Evolutionary conservation across 2,329 filamentous ascomycete genomes (phyloP).

Genomic region (Fusarium papillatum): DNA sequence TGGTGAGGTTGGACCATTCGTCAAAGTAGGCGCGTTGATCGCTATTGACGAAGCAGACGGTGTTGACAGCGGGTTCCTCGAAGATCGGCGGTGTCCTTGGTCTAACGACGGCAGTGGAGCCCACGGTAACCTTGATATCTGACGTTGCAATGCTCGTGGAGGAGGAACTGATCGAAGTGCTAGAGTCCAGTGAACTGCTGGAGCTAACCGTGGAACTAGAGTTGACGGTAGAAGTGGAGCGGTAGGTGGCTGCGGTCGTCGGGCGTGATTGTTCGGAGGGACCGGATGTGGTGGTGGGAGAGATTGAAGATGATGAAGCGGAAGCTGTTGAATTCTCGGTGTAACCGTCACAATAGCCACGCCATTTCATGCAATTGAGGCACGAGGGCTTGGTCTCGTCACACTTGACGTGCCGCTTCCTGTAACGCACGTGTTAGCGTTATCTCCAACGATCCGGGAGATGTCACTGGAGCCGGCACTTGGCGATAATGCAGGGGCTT

Average conservation of each 20-base stretch:
- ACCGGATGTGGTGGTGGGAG: background rate
- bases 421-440: slow-evolving; percentile 32
- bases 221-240: slow-evolving; percentile 10
- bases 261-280: slow-evolving; percentile 21
- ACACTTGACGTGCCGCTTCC: slow-evolving; percentile 58
- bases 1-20: slow-evolving; percentile 52
- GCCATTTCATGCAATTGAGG: slow-evolving; percentile 57
- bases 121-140: slow-evolving; percentile 32
- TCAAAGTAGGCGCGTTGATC: slow-evolving; percentile 55
- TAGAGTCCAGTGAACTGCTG: background rate
- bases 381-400: slow-evolving; percentile 57
- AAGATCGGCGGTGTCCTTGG: slow-evolving; percentile 47
- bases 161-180: slow-evolving; percentile 3
- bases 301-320: slow-evolving; percentile 16
- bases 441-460: background rate
- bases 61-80: slow-evolving; percentile 50
- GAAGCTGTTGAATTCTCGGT: slow-evolving; percentile 28
- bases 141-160: slow-evolving; percentile 18
- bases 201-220: background rate
- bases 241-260: slow-evolving; percentile 5
- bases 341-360: slow-evolving; percentile 55
- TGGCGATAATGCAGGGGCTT: background rate
- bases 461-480: background rate
- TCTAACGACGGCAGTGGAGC: slow-evolving; percentile 44
- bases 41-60: slow-evolving; percentile 49